Base-by-base conservation (phyloP, 768 basidiomycete species). In the Tulasnella sp. region DNA sequence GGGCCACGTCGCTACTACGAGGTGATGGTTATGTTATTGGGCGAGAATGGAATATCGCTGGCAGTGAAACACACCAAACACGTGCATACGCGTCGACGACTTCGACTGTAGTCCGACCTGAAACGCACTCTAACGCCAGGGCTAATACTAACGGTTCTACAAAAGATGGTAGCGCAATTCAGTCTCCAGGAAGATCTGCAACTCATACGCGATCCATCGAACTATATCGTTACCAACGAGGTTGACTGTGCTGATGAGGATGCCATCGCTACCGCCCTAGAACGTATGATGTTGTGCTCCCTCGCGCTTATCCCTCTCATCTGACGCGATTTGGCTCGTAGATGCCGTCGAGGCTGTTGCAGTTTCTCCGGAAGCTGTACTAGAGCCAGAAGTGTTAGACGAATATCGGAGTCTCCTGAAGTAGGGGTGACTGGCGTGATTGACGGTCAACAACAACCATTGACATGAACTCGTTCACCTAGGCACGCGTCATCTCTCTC, bases 261-360 rank as follows among this genome's bases (percentile, higher is more conserved):
- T 19, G 47, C 26, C 15, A 56, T 61, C n/a, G 61, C 61, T 13
- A 38, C 60, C 13, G 61, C 53, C 24, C 29, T 60, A n/a, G 67
- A 68, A 45, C 52, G 68, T 69, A 29, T 26, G 66, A 65, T 23
- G 19, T 24, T 21, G 2, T 24, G 24, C n/a, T 51, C 27, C 17
- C 26, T 17, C n/a, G 15, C n/a, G 34, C 17, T 15, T 30, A 15
- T 24, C 41, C n/a, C 27, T 15, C 21, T 30, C 9, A 50, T 19
- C 48, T 43, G 34, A 5, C 51, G 13, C 60, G 66, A 54, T 21
- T 11, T 24, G 24, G n/a, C 50, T 29, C 64, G 45, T 69, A 87
- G 88, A 77, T 63, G 91, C 86, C 30, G 86, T 99, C 54, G 85
- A 84, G 64, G 76, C 81, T n/a, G 81, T 92, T 49, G 86, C 89